phyloP scores from a whole-genome alignment of 2,329 filamentous ascomycete genomes.

The Pleomassaria siparia region DNA sequence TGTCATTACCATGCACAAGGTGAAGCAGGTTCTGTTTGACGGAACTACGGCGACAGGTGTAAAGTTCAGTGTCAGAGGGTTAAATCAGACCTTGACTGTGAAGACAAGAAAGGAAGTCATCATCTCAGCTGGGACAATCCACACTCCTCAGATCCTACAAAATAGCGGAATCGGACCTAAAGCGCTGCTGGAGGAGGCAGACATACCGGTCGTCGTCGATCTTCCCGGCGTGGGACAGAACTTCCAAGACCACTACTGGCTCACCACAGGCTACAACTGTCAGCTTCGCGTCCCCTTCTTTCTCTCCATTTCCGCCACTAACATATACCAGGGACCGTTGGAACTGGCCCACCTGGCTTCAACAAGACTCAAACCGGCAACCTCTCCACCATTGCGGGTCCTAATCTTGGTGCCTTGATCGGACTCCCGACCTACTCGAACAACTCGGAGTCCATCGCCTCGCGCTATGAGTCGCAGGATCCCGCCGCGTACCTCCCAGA shows the following conservation, averaged over 20 bases:
- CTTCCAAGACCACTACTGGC: constrained; percentile 34
- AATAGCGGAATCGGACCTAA: constrained; percentile 34
- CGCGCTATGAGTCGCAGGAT: constrained; percentile 3
- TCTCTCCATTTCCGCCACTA: not conserved
- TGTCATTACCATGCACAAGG: constrained; percentile 18
- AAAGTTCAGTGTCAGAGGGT: not conserved
- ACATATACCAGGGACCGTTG: constrained; percentile 3
- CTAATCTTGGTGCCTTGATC: constrained; percentile 8
- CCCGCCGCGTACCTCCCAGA: constrained; percentile 23
- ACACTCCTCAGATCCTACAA: constrained; percentile 57
- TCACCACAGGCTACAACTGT: constrained; percentile 23
- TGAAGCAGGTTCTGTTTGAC: constrained; percentile 7
- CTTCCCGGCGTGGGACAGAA: constrained; percentile 36
- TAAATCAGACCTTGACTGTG: constrained; percentile 12
- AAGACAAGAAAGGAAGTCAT: constrained; percentile 55
- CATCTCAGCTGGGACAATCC: constrained; percentile 58
- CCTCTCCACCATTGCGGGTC: not conserved
- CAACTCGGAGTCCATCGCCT: constrained; percentile 23
- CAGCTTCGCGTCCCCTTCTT: constrained; percentile 53
- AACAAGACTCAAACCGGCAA: constrained; percentile 6
- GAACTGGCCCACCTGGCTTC: not conserved
- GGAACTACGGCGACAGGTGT: constrained; percentile 6
- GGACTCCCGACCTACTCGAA: constrained; percentile 8
- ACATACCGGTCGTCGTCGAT: constrained; percentile 26
- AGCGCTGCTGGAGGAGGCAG: constrained; percentile 21